Conservation (phyloP, 108 stramenopile species). For the Nitzschia sp. region DNA sequence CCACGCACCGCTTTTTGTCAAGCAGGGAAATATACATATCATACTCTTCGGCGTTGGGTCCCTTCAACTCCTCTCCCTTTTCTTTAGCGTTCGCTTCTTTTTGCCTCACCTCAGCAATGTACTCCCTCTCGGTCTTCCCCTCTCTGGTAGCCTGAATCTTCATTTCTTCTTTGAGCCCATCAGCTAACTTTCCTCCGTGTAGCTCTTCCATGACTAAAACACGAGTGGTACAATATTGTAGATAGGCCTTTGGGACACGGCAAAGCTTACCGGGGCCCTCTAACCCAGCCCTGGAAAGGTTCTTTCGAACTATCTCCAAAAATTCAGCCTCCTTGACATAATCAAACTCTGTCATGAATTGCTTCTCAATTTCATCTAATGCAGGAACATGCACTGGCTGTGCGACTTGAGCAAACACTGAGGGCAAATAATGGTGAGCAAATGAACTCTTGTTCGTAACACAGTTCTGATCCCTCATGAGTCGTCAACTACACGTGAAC, state of each 20-base stretch:
- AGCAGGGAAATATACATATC: constrained; percentile 53
- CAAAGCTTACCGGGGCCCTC: constrained; percentile 45
- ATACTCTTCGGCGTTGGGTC: constrained; percentile 59
- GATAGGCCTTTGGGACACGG: constrained; percentile 65
- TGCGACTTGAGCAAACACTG: constrained; percentile 75
- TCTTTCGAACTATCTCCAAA: constrained; percentile 59
- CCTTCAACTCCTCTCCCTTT: constrained; percentile 51
- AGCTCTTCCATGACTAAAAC: constrained; percentile 88
- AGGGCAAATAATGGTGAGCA: too few species aligned
- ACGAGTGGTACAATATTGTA: constrained; percentile 67
- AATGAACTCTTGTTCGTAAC: too few species aligned
- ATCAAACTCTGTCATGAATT: constrained; percentile 95
- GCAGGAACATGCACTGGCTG: constrained; percentile 88
- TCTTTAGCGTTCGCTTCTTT: constrained; percentile 43
- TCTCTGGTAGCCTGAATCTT: constrained; percentile 44
- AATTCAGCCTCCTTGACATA: constrained; percentile 78
- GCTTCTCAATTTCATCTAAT: constrained; percentile 85
- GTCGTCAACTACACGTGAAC: too few species aligned
- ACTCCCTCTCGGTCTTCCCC: constrained; percentile 48
- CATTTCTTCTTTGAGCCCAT: constrained; percentile 63
- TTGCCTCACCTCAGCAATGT: constrained; percentile 35
- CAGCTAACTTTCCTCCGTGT: constrained; percentile 71
- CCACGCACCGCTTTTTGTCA: constrained; percentile 48
- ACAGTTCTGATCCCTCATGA: too few species aligned
- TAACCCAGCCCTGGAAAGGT: constrained; percentile 63